Evolutionary conservation across 164 flowering plant species (phyloP), one percentile per base, ranked within the genome.

Genomic region (Stephania yunnanensis): DNA sequence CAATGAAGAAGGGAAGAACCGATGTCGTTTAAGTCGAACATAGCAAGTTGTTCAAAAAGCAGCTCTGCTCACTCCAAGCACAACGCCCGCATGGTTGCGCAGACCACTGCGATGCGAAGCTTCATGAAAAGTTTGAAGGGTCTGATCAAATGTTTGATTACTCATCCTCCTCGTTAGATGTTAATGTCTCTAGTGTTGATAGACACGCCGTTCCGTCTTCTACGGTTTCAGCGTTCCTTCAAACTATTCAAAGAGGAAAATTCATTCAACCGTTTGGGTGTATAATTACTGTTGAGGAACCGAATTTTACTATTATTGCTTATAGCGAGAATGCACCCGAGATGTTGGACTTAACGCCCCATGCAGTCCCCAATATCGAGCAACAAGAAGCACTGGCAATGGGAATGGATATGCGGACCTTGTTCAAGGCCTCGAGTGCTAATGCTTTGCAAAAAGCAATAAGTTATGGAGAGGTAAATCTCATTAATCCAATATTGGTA

Each of bases 301-400:
- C 81, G 1, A 84, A 72, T 55, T 84, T 91, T 45, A 46, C 79
- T 7, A 85, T 91, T 75, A 76, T 91, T 70, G 95, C 89, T 3
- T 89, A 83, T 75, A 91, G 95, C 67, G 91, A 89, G 81, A 91
- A 91, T 75, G 89, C 92, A 48, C 88, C 86, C 0, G 92, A 91
- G 80, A 91, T 91, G 91, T 80, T 91, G 79, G 92, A 89, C 61
- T 83, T 91, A 66, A 80, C 88, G 9, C 88, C 91, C 8, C 89
- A 86, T 73, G 89, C 95, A 6, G 92, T 89, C 52, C 95, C 91
- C 42, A 87, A 79, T 83, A 89, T 89, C 4, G 90, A 86, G 78
- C 91, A 89, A 71, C 78, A 85, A 78, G 95, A 91, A 46, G 90
- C 84, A 53, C 72, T 91, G 44, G 77, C 86, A 53, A 82, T 91